phyloP scores from a whole-genome alignment of 2,329 filamentous ascomycete species.

The Neurospora sp. region DNA sequence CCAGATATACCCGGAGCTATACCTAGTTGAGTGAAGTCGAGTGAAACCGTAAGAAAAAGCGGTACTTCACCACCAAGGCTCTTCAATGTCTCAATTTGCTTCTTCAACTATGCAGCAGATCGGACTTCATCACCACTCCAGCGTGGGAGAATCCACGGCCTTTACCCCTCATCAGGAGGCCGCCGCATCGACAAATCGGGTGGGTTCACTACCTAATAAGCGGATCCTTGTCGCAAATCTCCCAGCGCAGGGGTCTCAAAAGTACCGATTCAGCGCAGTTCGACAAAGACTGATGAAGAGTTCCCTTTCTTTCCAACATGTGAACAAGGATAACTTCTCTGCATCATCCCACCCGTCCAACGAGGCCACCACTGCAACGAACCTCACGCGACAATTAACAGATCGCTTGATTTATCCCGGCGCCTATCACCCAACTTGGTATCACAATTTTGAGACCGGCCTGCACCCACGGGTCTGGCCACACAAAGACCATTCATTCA shows the following conservation, averaged over 20 bases:
- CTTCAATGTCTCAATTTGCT: background rate
- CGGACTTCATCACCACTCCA: background rate
- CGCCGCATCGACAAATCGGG: conserved; percentile 6
- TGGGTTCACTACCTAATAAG: conserved; percentile 1
- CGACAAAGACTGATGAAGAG: background rate
- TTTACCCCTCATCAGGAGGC: conserved; percentile 1
- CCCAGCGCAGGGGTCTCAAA: background rate
- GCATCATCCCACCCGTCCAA: background rate
- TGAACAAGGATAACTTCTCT: background rate
- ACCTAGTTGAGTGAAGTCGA: too few species aligned
- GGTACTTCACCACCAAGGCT: background rate
- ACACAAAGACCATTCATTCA: background rate
- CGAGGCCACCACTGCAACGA: background rate
- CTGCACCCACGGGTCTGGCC: background rate
- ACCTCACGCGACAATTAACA: background rate
- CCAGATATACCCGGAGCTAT: too few species aligned
- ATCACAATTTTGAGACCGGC: background rate
- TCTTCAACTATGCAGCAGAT: background rate
- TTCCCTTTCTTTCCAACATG: background rate
- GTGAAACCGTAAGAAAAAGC: too few species aligned
- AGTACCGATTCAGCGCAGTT: background rate
- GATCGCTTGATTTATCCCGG: background rate
- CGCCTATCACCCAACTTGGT: background rate
- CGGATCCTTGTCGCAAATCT: conserved; percentile 15
- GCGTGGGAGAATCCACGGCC: background rate